These are phyloP conservation scores for Citrus medica DNA, from an alignment of 345 rosid genomes.

Conservation along the genomic window DNA sequence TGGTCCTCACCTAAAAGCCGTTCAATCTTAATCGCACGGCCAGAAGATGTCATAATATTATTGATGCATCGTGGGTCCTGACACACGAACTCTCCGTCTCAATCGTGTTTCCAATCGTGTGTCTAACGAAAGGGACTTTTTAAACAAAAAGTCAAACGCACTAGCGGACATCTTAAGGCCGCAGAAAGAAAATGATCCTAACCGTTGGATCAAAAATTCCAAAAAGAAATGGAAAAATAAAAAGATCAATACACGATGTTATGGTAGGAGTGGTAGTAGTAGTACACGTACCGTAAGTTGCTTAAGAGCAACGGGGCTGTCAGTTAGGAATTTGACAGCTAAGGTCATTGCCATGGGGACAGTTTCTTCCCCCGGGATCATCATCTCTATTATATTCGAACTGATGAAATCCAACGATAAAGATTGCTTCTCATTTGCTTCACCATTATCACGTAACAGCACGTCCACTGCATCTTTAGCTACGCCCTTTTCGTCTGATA, in stretches of 20 bases:
- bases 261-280: neutral
- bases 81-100: conserved; percentile 18
- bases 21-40: conserved; percentile 46
- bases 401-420: conserved; percentile 69
- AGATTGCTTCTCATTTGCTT: conserved; percentile 48
- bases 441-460: conserved; percentile 48
- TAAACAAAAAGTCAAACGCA: conserved; percentile 34
- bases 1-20: conserved; percentile 45
- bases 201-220: conserved; percentile 33
- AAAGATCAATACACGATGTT: neutral
- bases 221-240: neutral
- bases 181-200: conserved; percentile 24
- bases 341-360: conserved; percentile 86
- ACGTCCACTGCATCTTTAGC: conserved; percentile 63
- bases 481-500: conserved; percentile 17
- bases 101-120: conserved; percentile 41
- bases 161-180: conserved; percentile 8
- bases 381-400: conserved; percentile 83
- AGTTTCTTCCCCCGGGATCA: conserved; percentile 97
- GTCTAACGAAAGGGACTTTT: conserved; percentile 37
- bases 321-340: conserved; percentile 78
- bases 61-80: conserved; percentile 7
- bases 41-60: conserved; percentile 17
- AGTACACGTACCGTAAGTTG: conserved; percentile 54
- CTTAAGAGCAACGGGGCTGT: conserved; percentile 56